Base-by-base conservation (phyloP, 768 basidiomycete species). In the Termitomyces eurrhizus region DNA sequence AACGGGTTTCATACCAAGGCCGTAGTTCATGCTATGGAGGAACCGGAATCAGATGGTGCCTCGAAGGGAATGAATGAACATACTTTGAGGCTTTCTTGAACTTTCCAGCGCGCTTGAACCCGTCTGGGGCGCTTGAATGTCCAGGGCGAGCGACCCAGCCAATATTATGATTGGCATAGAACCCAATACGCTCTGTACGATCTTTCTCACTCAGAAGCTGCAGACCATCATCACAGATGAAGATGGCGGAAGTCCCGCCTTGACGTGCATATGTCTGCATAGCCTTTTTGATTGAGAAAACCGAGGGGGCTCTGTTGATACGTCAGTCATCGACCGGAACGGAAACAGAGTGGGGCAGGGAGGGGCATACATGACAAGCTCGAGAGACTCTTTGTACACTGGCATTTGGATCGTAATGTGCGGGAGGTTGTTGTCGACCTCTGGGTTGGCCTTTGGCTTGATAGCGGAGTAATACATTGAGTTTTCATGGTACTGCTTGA, bases 21-120 rank as follows among this genome's bases (percentile, higher is more conserved):
- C 89, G 67, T 86, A 91, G 74, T 93, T 93, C 89, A 93, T 90
- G 72, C 90, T 92, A 4, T 26, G 32, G 26, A 37, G 11, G 21
- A 59, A 18, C 29, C 16, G 16, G 16, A 21, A 37, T 44, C 16
- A 42, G 42, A 46, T 9, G 39, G 16, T 12, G 24, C 26, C 32
- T 37, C 24, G 18, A 32, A 51, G 46, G 59, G n/a, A 37, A 48
- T 6, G 24, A 11, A 52, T n/a, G 9, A 52, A 72, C 75, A 35
- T 62, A 78, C 75, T 82, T 82, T 62, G 75, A 77, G 56, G 90
- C 90, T 73, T 94, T 94, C 78, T 93, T 93, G 82, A 94, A 94
- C 56, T 90, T 87, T 9, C 92, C 92, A 7, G 92, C 90, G 71
- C 94, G 91, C 78, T 94, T 92, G 80, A 95, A 96, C 0, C 92